Conservation (phyloP, 495 filamentous ascomycete species). For the Aspergillus cristatus region DNA sequence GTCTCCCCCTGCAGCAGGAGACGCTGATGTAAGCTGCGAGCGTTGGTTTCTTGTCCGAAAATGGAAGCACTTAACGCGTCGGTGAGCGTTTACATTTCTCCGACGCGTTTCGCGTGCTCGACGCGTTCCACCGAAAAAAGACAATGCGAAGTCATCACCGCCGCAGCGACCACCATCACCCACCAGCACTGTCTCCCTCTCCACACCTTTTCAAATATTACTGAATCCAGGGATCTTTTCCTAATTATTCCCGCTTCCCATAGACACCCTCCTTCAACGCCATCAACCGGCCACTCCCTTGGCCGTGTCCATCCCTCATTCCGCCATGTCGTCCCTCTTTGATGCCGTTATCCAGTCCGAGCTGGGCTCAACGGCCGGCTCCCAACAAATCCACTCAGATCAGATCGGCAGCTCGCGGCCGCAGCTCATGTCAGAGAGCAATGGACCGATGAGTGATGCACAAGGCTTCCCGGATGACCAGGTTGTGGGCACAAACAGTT, state of each 20-base stretch:
- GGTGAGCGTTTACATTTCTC: conserved; percentile 7
- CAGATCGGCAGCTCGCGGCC: conserved; percentile 35
- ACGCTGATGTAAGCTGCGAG: too few species aligned
- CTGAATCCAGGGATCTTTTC: too few species aligned
- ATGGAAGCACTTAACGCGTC: conserved; percentile 35
- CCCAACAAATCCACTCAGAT: conserved; percentile 30
- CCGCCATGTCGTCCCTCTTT: conserved; percentile 43
- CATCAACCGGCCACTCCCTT: conserved; percentile 10
- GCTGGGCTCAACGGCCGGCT: conserved; percentile 30
- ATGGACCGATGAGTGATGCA: conserved; percentile 45
- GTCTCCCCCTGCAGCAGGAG: too few species aligned
- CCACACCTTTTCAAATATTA: too few species aligned
- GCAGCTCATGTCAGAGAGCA: conserved; percentile 41
- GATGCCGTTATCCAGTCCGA: conserved; percentile 45
- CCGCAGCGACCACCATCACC: background rate
- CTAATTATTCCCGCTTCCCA: conserved; percentile 5
- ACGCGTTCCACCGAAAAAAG: conserved; percentile 19
- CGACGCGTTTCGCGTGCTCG: conserved; percentile 28
- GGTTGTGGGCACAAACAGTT: conserved; percentile 43
- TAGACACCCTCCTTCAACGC: conserved; percentile 2
- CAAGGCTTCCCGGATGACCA: conserved; percentile 53
- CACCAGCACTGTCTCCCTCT: background rate
- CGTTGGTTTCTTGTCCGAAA: too few species aligned
- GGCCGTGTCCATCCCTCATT: conserved; percentile 16
- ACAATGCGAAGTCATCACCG: background rate